phyloP scores from a whole-genome alignment of 2,329 filamentous ascomycete species.

The Taxawa tesnikishii region DNA sequence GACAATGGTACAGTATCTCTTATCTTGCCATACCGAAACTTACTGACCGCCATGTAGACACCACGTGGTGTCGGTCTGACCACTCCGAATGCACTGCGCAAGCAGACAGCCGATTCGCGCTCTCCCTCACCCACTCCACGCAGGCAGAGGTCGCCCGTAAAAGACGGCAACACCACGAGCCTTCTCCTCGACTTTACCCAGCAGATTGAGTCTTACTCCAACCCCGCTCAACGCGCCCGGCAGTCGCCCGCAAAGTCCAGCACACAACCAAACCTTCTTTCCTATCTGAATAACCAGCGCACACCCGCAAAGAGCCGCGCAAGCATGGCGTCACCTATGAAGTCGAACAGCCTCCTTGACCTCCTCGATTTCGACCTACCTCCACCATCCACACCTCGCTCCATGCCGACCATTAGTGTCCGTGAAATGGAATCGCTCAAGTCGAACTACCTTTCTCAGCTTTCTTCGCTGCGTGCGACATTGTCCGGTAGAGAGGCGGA shows the following conservation, averaged over 20 bases:
- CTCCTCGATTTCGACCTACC: conserved; percentile 86
- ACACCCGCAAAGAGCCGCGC: conserved; percentile 24
- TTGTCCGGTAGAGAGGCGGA: conserved; percentile 90
- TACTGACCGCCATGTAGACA: too few species aligned
- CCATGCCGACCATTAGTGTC: conserved; percentile 79
- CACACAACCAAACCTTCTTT: conserved; percentile 35
- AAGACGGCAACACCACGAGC: conserved; percentile 50
- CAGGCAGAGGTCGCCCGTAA: conserved; percentile 25
- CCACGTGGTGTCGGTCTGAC: neutral
- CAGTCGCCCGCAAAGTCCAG: conserved; percentile 39
- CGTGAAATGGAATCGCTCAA: conserved; percentile 89
- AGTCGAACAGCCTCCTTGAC: conserved; percentile 45
- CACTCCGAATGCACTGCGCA: neutral
- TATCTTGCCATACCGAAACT: too few species aligned
- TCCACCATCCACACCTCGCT: conserved; percentile 84
- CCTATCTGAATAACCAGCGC: conserved; percentile 26
- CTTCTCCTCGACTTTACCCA: conserved; percentile 82
- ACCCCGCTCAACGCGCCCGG: conserved; percentile 24
- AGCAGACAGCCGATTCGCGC: conserved; percentile 9
- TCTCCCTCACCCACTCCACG: conserved; percentile 43
- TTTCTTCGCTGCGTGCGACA: conserved; percentile 85
- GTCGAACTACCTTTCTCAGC: conserved; percentile 80
- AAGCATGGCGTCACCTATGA: conserved; percentile 28
- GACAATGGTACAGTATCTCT: too few species aligned
- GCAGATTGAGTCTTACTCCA: conserved; percentile 48